Base-by-base conservation (phyloP, 2,329 filamentous ascomycete species). In the Xenosphaeropsis pyriputrescens region DNA sequence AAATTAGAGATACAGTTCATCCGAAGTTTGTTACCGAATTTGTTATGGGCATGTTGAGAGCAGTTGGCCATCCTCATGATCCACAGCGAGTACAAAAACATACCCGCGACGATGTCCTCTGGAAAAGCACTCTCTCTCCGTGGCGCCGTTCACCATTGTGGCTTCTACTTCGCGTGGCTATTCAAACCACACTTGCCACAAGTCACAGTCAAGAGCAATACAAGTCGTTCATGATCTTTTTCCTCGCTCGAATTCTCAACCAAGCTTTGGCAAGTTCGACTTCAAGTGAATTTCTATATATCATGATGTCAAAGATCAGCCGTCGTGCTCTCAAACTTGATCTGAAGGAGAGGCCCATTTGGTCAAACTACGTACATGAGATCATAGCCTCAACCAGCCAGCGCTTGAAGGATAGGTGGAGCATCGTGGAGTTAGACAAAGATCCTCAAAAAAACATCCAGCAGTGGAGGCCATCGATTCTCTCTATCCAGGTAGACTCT, bases 131-230 rank as follows among this genome's bases (percentile, higher is more conserved):
- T 12, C 42, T 41, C 1, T 32, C 37, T 1, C 66, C 65, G 0
- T 75, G 70, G 71, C 55, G 62, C 9, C 52, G 65, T 33, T 74
- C 70, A 11, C 56, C 70, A 0, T 41, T 67, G 0, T 78, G 70
- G 70, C 54, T 77, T 1, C 53, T 75, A 0, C 39, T 76, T 2
- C 65, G 72, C 1, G 68, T 73, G 1, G 49, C 58, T 0, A 42
- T 73, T 2, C 69, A 75, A 37, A 41, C 33, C 2, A 39, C 32
- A 11, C 18, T 19, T 35, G 13, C 30, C 49, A 3, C 33, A 22
- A 14, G 9, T 7, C 9, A 8, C 4, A 16, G 11, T 19, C 38
- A 43, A 14, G 32, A 16, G 4, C 38, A 52, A 0, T 76, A 73
- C 53, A 76, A 76, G 40, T 41, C 47, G 0, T 67, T 68, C 43